Percentiles rank a stretch among this genome's conserved stretches.
Evolutionary conservation across 192 early-diverging fungal genomes (phyloP).

Genomic region (Podila minutissima): DNA sequence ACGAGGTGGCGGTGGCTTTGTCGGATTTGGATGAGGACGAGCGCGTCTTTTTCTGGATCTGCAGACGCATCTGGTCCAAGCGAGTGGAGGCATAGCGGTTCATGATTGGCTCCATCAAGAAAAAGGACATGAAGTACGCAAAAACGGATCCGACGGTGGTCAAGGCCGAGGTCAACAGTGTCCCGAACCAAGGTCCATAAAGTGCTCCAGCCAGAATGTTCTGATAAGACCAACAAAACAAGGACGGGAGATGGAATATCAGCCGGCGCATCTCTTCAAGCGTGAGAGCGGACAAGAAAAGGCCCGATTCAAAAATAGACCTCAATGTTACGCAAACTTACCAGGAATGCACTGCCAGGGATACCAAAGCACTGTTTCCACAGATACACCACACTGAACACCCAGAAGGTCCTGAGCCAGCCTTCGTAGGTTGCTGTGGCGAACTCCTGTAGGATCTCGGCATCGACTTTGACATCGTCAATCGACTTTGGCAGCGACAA

Average conservation of each 20-base stretch:
- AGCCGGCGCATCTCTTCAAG: neutral
- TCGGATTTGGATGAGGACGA: neutral
- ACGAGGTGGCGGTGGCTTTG: slow-evolving; percentile 11
- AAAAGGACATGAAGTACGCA: slow-evolving; percentile 54
- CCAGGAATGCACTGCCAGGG: slow-evolving; percentile 63
- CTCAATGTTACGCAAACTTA: slow-evolving; percentile 12
- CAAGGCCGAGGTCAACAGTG: slow-evolving; percentile 44
- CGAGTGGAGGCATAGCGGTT: slow-evolving; percentile 46
- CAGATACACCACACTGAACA: slow-evolving; percentile 59
- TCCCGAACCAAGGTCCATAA: slow-evolving; percentile 52
- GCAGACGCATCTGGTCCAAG: slow-evolving; percentile 41
- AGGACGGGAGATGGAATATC: neutral
- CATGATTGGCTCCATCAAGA: slow-evolving; percentile 48
- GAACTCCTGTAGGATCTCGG: slow-evolving; percentile 56
- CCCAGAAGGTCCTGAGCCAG: slow-evolving; percentile 50
- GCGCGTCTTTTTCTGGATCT: slow-evolving; percentile 47
- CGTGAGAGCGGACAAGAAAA: slow-evolving; percentile 1
- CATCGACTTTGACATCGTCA: slow-evolving; percentile 56
- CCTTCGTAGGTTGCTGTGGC: slow-evolving; percentile 52
- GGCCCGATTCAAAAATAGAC: neutral
- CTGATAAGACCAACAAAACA: slow-evolving; percentile 13
- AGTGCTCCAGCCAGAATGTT: slow-evolving; percentile 54
- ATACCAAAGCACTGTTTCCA: slow-evolving; percentile 69
- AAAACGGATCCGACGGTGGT: slow-evolving; percentile 46
- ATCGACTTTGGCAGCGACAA: slow-evolving; percentile 59